These are phyloP conservation scores for Hylodesmum podocarpum DNA, from an alignment of 306 rosid species.

Conservation along the genomic window DNA sequence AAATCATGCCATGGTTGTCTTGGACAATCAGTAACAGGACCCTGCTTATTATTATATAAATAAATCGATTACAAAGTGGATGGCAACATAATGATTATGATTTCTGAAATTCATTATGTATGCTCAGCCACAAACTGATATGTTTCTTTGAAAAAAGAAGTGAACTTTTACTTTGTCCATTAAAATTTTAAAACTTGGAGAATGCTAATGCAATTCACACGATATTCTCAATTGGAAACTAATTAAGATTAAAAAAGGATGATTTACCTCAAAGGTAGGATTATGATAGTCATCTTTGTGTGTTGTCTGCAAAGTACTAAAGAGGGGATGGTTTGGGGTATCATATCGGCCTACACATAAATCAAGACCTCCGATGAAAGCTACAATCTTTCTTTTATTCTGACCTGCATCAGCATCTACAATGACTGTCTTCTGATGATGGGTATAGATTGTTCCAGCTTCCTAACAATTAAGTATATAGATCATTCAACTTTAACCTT, in stretches of 20 bases:
- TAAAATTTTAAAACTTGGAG: neutral
- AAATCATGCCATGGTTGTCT: slow-evolving; percentile 99
- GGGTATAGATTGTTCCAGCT: slow-evolving; percentile 85
- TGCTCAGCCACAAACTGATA: neutral
- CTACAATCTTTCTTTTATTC: slow-evolving; percentile 63
- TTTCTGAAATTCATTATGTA: neutral
- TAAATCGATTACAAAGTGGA: neutral
- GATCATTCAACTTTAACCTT: neutral
- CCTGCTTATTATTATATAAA: slow-evolving; percentile 42
- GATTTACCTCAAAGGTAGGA: slow-evolving; percentile 64
- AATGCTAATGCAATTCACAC: neutral
- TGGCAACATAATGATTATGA: neutral
- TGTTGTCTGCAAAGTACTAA: slow-evolving; percentile 62
- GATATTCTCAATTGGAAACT: neutral
- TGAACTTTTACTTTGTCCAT: neutral
- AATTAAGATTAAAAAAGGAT: neutral
- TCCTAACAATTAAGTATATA: slow-evolving; percentile 51
- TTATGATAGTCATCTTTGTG: slow-evolving; percentile 79
- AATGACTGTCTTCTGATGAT: slow-evolving; percentile 93
- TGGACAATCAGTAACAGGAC: slow-evolving; percentile 65
- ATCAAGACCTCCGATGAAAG: slow-evolving; percentile 96
- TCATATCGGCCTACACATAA: slow-evolving; percentile 83
- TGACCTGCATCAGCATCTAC: slow-evolving; percentile 89
- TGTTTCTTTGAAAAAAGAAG: neutral
- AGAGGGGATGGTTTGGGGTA: slow-evolving; percentile 65